Evolutionary conservation across 306 rosid species (phyloP).

Genomic region (Pyrus bretschneideri): DNA sequence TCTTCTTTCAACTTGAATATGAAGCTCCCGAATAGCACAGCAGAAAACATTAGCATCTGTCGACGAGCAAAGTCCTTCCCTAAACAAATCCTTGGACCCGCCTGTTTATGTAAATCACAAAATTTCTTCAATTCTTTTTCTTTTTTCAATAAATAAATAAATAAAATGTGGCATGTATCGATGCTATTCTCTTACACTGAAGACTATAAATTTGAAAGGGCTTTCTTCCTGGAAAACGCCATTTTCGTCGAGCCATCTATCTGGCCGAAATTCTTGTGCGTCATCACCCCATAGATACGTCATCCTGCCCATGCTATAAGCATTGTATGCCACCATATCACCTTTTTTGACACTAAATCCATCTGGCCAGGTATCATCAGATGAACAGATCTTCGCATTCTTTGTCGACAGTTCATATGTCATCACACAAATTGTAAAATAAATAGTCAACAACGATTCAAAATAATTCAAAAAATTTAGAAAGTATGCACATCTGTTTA

Average conservation of each 20-base stretch:
- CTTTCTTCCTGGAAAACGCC: slow-evolving; percentile 22
- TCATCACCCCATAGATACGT: slow-evolving; percentile 29
- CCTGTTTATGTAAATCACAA: neutral
- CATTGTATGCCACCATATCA: neutral
- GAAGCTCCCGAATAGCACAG: neutral
- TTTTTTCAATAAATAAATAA: neutral
- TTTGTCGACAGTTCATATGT: neutral
- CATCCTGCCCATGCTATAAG: slow-evolving; percentile 36
- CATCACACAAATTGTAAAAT: neutral
- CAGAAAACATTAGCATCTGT: neutral
- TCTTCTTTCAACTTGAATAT: slow-evolving; percentile 9
- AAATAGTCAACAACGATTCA: no score
- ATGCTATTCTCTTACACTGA: neutral
- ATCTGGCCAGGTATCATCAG: slow-evolving; percentile 22
- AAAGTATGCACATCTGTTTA: neutral
- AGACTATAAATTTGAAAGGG: slow-evolving; percentile 27
- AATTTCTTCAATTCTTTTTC: neutral
- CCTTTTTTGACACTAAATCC: slow-evolving; percentile 22
- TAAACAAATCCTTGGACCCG: neutral
- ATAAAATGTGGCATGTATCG: no score
- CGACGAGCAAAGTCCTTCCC: neutral
- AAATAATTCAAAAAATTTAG: neutral
- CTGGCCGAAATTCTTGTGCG: slow-evolving; percentile 27
- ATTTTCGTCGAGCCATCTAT: slow-evolving; percentile 28
- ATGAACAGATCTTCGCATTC: slow-evolving; percentile 10